Base-by-base conservation (phyloP, 768 basidiomycete genomes). In the Gelatoporia subvermispora region DNA sequence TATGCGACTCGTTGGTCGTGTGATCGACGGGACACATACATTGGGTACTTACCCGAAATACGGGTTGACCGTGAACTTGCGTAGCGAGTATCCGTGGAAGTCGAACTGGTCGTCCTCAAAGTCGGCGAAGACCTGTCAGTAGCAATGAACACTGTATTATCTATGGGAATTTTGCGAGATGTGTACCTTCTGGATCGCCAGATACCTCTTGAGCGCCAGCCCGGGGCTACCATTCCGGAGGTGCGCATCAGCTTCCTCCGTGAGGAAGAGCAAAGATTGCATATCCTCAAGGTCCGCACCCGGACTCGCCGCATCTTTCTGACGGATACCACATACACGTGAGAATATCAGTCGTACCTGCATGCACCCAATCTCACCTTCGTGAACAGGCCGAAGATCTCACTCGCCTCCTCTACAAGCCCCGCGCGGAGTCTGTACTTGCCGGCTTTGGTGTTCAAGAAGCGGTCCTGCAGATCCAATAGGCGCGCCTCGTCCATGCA, bases 51-150 rank as follows among this genome's bases (percentile, higher is more conserved):
- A 97, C 95, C 82, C 80, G 45, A 88, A 52, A 63, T 98, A 98
- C 11, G 91, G 81, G 45, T 84, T 85, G 28, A 98, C 68, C 8
- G 88, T 95, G 59, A 84, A 88, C 58, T 89, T 93, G 45, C 96
- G 84, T 56, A 97, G 56, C 55, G 90, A 90, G 65, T 97, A 99
- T 7, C 87, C 82, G 64, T 99, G 96, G 75, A 99, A 99, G 66
- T 99, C 96, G 58, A 87, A 97, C 67, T 98, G 93, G 60, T 96
- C 94, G 56, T 97, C 93, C 54, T 96, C 92, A 54, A 88, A 79
- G 45, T 88, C 87, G 45, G 85, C 77, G 64, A 95, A 97, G 15
- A 84, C 69, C 89, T 90, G 51, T 35, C 24, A 34, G 15, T 16
- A 15, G 23, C 25, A 41, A 17, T 34, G 28, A 17, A 51, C 11